Conservation (phyloP, 1,284 basidiomycete species). For the Ceratobasidium papillatum region DNA sequence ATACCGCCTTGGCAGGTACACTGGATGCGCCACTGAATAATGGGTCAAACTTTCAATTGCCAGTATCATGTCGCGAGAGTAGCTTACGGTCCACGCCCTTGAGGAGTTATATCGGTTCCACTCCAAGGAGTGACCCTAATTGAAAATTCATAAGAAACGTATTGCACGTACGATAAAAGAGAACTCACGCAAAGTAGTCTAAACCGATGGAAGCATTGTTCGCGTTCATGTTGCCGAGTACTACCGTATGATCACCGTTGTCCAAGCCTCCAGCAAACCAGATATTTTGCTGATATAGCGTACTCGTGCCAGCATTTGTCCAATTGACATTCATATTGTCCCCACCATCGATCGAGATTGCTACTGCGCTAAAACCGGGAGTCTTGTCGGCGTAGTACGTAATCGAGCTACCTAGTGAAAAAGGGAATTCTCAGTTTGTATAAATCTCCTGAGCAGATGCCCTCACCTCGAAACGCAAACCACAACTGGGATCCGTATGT, state of each 20-base stretch:
- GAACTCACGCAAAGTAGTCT: background rate
- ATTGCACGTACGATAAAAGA: background rate
- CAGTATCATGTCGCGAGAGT: too few relatives aligned
- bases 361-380: background rate
- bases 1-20: background rate
- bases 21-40: background rate
- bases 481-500: background rate
- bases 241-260: background rate
- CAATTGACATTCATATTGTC: background rate
- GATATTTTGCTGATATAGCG: background rate
- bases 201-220: background rate
- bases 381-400: background rate
- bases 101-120: background rate
- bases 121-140: background rate
- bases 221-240: background rate
- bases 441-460: background rate
- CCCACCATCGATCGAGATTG: background rate
- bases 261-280: background rate
- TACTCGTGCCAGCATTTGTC: background rate
- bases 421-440: too few relatives aligned
- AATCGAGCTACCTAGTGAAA: background rate
- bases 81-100: background rate
- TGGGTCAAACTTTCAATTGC: too few relatives aligned
- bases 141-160: background rate
- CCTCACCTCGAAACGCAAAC: background rate